Conservation (phyloP, 73 alveolate genomes). For the Effrenium voratum region DNA sequence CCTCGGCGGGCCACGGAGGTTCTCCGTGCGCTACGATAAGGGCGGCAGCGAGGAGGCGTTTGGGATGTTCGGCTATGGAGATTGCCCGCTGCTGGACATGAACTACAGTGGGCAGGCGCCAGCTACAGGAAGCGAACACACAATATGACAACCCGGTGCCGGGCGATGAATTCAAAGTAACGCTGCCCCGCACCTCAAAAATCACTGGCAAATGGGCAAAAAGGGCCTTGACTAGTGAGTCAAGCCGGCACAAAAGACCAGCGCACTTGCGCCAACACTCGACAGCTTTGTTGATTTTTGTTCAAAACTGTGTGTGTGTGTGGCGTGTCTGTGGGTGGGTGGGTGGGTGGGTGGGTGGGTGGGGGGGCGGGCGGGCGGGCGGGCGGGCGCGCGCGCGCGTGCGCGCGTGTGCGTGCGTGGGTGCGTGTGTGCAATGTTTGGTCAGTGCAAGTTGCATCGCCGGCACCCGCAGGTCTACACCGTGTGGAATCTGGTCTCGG, state of each 20-base stretch:
- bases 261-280: background rate
- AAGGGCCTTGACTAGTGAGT: background rate
- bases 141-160: too few species aligned
- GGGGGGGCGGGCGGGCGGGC: background rate
- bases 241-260: background rate
- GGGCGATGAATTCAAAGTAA: too few species aligned
- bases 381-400: background rate
- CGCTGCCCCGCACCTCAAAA: too few species aligned
- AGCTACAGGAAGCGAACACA: too few species aligned
- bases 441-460: too few species aligned
- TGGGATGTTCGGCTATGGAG: constrained; percentile 89
- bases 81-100: constrained; percentile 52
- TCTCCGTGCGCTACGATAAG: constrained; percentile 82
- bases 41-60: constrained; percentile 80
- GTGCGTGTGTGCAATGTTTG: too few species aligned
- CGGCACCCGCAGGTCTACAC: constrained; percentile 36
- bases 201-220: background rate
- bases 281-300: background rate
- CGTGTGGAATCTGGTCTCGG: constrained; percentile 39
- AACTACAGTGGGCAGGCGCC: constrained; percentile 81
- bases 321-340: background rate
- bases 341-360: background rate
- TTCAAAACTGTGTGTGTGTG: background rate
- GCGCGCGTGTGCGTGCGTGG: too few species aligned
- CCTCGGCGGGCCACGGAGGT: too few species aligned